Evolutionary conservation across 805 yeast species (phyloP), one percentile per base, ranked within the genome.

Genomic region (Starmerella sp.): DNA sequence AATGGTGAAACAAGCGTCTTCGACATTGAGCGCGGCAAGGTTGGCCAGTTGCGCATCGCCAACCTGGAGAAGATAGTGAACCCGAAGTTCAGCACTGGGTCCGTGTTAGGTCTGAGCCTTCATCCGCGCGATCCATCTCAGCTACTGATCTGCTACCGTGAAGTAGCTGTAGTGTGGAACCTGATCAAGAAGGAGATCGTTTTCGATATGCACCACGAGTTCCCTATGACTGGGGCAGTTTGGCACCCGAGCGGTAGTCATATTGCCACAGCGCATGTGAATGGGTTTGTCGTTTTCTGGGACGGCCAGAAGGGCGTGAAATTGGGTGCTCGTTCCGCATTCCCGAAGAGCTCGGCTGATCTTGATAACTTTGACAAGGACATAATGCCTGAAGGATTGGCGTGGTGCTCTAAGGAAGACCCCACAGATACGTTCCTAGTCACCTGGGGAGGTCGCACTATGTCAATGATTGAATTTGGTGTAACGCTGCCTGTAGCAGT

Each of bases 231-330:
- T 28, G 62, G 75, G 0, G 82, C 95, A 0, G 73, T 79, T 36
- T 93, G 86, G 79, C 97, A 91, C 68, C 98, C 99, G 2, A 88
- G 88, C 65, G 96, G 97, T 0, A 76, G 89, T 46, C 95, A 90
- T 65, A 71, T 87, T 3, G 76, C 86, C 22, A 83, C 96, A 0
- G 77, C 81, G 2, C 95, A 91, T 67, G 81, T 73, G 28, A 96
- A 90, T 64, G 91, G 91, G 53, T 78, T 95, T 0, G 64, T 93
- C 38, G 95, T 81, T 1, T 93, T 93, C 65, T 93, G 97, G 97
- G 98, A 93, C 68, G 84, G 87, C 0, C 76, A 81, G 35, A 82
- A 82, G 38, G 96, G 95, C 0, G 78, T 79, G 14, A 69, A 81
- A 45, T 72, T 93, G 13, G 82, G 82, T 53, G 93, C 96, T 0